phyloP scores from a whole-genome alignment of 2,329 filamentous ascomycete genomes.

The Lachnellula hyalina region DNA sequence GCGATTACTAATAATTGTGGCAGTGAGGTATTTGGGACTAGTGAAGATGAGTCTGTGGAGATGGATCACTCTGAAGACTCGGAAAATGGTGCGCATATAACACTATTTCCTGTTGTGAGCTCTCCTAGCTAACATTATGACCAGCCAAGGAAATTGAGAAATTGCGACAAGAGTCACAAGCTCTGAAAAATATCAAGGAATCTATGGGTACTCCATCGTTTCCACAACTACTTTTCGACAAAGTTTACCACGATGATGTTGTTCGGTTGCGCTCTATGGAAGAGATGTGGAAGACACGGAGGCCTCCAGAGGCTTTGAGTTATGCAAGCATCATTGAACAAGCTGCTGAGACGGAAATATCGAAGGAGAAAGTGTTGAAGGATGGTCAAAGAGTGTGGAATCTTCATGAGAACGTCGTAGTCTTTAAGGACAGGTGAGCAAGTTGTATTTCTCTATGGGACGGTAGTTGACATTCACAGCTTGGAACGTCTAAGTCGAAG shows the following conservation, averaged over 20 bases:
- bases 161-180: conserved; percentile 75
- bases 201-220: conserved; percentile 77
- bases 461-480: conserved; percentile 36
- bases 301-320: conserved; percentile 66
- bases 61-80: conserved; percentile 76
- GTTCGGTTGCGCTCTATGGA: conserved; percentile 77
- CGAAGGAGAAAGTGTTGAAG: conserved; percentile 49
- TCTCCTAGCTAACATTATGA: conserved; percentile 9
- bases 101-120: conserved; percentile 6
- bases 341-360: conserved; percentile 40
- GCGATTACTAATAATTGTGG: conserved; percentile 26
- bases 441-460: background rate
- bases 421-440: conserved; percentile 70
- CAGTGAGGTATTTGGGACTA: conserved; percentile 82
- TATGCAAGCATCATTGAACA: conserved; percentile 57
- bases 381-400: conserved; percentile 77
- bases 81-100: conserved; percentile 62
- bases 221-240: conserved; percentile 76
- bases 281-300: conserved; percentile 91
- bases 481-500: conserved; percentile 71
- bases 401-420: conserved; percentile 74
- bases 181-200: conserved; percentile 74
- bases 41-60: conserved; percentile 75
- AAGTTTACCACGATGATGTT: conserved; percentile 86
- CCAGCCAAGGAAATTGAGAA: conserved; percentile 77